phyloP scores from a whole-genome alignment of 2,329 filamentous ascomycete genomes.

The Botrytis deweyae region DNA sequence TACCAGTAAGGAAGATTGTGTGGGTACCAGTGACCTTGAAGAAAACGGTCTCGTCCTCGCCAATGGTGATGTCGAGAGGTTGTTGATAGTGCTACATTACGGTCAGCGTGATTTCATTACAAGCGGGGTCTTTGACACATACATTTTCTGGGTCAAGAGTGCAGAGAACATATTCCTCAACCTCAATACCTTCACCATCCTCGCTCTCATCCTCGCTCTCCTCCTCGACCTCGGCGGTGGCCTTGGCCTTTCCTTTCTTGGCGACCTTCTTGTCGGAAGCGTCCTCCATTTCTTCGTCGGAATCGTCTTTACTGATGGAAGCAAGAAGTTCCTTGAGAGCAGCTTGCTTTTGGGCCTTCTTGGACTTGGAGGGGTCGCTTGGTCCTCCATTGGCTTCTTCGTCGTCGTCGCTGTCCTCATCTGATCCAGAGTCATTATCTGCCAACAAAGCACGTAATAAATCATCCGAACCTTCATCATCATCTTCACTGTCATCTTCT shows the following conservation, averaged over 20 bases:
- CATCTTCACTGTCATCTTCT: conserved; percentile 59
- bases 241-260: conserved; percentile 71
- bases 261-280: conserved; percentile 61
- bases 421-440: conserved; percentile 52
- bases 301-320: conserved; percentile 57
- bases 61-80: conserved; percentile 86
- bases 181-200: conserved; percentile 62
- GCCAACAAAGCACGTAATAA: conserved; percentile 53
- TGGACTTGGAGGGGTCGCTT: conserved; percentile 85
- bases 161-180: conserved; percentile 92
- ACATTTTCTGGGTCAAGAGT: conserved; percentile 92
- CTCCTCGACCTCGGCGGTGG: conserved; percentile 53
- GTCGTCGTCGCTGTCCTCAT: conserved; percentile 52
- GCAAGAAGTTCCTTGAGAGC: conserved; percentile 76
- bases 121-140: conserved; percentile 42
- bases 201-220: conserved; percentile 53
- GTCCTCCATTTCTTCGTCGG: conserved; percentile 73
- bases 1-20: conserved; percentile 88
- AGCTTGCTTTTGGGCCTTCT: conserved; percentile 79
- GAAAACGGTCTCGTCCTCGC: conserved; percentile 84
- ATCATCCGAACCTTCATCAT: conserved; percentile 36
- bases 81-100: conserved; percentile 82
- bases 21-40: conserved; percentile 91
- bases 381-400: conserved; percentile 84
- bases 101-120: conserved; percentile 35